These are phyloP conservation scores for Magnusiomyces ingens DNA, from an alignment of 1,139 yeast genomes.

Conservation along the genomic window DNA sequence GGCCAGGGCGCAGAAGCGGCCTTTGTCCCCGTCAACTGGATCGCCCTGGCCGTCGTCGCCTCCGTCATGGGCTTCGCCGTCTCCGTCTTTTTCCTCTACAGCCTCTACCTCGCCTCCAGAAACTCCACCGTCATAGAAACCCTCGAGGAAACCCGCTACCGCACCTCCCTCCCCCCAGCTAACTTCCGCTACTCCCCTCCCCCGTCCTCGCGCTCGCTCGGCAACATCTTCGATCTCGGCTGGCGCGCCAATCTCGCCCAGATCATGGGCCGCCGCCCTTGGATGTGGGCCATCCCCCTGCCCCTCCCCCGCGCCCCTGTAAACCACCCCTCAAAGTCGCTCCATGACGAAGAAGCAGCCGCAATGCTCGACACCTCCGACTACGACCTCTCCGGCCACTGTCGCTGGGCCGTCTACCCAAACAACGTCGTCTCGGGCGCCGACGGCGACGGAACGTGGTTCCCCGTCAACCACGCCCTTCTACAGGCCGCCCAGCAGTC, in stretches of 20 bases:
- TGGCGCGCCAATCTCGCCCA: slow-evolving; percentile 50
- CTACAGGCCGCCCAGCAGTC: too few relatives aligned
- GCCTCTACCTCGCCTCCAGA: slow-evolving; percentile 48
- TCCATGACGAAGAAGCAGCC: too few relatives aligned
- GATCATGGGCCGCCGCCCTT: slow-evolving; percentile 63
- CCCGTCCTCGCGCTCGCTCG: slow-evolving; percentile 39
- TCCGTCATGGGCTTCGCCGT: slow-evolving; percentile 61
- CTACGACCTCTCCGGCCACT: too few relatives aligned
- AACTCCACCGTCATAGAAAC: slow-evolving; percentile 82
- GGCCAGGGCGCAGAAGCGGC: background rate
- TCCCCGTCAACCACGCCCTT: slow-evolving; percentile 8
- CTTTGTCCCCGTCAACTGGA: slow-evolving; percentile 51
- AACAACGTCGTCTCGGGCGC: background rate
- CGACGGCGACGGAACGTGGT: slow-evolving; percentile 13
- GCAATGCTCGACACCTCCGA: too few relatives aligned
- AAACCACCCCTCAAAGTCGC: too few relatives aligned
- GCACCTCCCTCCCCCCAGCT: slow-evolving; percentile 40
- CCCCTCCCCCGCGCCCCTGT: slow-evolving; percentile 9
- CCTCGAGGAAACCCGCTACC: slow-evolving; percentile 53
- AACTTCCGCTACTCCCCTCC: slow-evolving; percentile 36
- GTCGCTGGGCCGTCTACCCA: too few relatives aligned
- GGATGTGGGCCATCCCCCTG: slow-evolving; percentile 70
- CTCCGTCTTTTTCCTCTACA: slow-evolving; percentile 50
- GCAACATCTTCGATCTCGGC: slow-evolving; percentile 77
- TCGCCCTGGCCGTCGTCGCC: slow-evolving; percentile 54